Conservation (phyloP, 768 basidiomycete genomes). For the Strobilomyces confusus region DNA sequence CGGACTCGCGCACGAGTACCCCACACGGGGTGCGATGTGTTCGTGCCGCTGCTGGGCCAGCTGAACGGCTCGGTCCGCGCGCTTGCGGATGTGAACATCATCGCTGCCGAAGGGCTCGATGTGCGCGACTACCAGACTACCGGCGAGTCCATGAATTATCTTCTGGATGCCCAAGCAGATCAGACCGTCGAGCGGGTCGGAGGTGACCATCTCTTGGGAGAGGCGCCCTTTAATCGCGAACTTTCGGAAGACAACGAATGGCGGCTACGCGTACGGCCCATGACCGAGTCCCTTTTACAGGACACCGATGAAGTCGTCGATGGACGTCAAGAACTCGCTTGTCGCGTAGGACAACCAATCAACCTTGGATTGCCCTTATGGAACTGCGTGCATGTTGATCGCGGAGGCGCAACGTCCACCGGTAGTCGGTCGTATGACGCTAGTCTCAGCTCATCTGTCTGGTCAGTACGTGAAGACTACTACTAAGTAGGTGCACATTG, state of each 20-base stretch:
- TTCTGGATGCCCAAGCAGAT: no score
- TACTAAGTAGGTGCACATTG: no score
- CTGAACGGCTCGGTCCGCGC: slow-evolving; percentile 12
- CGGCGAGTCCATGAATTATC: no score
- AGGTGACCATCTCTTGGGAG: slow-evolving; percentile 1
- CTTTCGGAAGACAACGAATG: no score
- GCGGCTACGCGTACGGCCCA: no score
- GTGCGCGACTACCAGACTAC: no score
- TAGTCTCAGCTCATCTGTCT: no score
- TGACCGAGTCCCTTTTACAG: background rate
- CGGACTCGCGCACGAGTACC: slow-evolving; percentile 14
- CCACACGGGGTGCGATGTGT: background rate
- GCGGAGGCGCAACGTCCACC: slow-evolving; percentile 3
- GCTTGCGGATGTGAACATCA: slow-evolving; percentile 3
- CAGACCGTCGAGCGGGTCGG: slow-evolving; percentile 3
- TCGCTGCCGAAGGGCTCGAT: slow-evolving; percentile 2
- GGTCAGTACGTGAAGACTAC: no score
- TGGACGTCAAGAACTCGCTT: background rate
- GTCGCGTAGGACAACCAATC: slow-evolving; percentile 6
- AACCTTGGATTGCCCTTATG: slow-evolving; percentile 7
- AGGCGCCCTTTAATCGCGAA: no score
- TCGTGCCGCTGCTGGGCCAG: slow-evolving; percentile 1
- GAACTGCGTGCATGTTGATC: slow-evolving; percentile 15
- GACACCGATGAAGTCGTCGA: slow-evolving; percentile 8
- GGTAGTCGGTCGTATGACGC: background rate